These are phyloP conservation scores for Kazachstania kunashirensis DNA, from an alignment of 805 yeast genomes.

Conservation along the genomic window DNA sequence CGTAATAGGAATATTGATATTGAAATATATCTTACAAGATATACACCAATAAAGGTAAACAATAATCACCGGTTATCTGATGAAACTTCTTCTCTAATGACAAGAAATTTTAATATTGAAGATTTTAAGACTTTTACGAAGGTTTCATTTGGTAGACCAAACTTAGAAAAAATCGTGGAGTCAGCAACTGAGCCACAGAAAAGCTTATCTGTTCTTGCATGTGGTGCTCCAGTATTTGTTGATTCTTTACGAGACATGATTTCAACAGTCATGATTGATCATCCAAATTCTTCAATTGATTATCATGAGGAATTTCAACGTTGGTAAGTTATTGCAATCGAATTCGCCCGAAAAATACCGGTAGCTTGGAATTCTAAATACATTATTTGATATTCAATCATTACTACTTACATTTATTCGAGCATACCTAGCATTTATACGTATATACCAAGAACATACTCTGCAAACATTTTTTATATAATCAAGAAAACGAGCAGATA, in stretches of 20 bases:
- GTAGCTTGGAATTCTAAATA: no score
- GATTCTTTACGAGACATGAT: conserved; percentile 46
- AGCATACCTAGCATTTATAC: no score
- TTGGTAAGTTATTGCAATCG: no score
- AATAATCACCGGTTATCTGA: not conserved
- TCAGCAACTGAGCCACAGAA: conserved; percentile 25
- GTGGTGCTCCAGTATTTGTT: conserved; percentile 55
- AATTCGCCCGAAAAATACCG: no score
- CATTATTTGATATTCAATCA: no score
- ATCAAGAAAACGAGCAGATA: no score
- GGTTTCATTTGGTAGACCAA: conserved; percentile 40
- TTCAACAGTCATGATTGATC: conserved; percentile 31
- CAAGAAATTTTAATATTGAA: not conserved
- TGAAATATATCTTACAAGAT: conserved; percentile 13
- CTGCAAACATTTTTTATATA: no score
- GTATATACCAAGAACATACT: no score
- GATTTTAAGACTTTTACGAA: conserved; percentile 23
- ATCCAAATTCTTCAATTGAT: conserved; percentile 44
- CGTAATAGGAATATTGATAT: conserved; percentile 11
- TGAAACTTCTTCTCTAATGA: not conserved
- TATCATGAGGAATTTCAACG: conserved; percentile 66
- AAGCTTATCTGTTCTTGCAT: conserved; percentile 42
- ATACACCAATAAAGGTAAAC: not conserved
- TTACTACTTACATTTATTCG: no score
- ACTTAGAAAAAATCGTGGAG: conserved; percentile 33